Conservation (phyloP, 2,329 filamentous ascomycete genomes). For the Parastagonospora avenae region DNA sequence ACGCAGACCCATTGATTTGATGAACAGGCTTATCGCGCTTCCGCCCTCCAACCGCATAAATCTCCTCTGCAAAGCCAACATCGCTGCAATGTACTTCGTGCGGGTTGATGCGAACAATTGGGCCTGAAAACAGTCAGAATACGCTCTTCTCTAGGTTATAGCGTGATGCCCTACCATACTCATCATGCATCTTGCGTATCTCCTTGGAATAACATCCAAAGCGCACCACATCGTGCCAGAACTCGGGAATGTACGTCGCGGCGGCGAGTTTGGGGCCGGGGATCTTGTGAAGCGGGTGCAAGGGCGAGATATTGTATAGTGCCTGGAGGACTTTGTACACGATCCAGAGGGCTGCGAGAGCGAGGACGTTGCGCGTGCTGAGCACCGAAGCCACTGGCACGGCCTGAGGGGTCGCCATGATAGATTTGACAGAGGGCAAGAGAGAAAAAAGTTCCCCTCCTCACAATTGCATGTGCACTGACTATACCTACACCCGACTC, state of each 20-base stretch:
- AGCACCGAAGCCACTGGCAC: constrained; percentile 9
- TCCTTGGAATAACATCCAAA: constrained; percentile 39
- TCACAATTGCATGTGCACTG: not conserved
- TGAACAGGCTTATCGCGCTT: constrained; percentile 33
- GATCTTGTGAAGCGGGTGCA: constrained; percentile 37
- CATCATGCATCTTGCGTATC: constrained; percentile 44
- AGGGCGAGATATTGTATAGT: constrained; percentile 31
- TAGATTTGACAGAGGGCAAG: not conserved
- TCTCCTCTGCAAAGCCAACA: constrained; percentile 33
- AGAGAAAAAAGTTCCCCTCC: not conserved
- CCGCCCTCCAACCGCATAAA: constrained; percentile 34
- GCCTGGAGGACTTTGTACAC: constrained; percentile 18
- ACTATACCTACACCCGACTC: not conserved
- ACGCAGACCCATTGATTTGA: constrained; percentile 34
- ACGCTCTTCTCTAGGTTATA: not conserved
- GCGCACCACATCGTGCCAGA: constrained; percentile 44
- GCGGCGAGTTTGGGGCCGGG: constrained; percentile 44
- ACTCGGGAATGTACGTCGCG: constrained; percentile 41
- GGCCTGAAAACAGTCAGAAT: constrained; percentile 20
- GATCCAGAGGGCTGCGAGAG: constrained; percentile 16
- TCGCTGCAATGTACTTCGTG: constrained; percentile 40
- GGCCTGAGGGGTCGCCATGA: not conserved
- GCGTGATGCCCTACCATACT: constrained; percentile 34
- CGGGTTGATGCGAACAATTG: constrained; percentile 42
- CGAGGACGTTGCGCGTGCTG: constrained; percentile 8